Conservation (phyloP, 2,329 filamentous ascomycete species). For the Ceratocystis albifundus region DNA sequence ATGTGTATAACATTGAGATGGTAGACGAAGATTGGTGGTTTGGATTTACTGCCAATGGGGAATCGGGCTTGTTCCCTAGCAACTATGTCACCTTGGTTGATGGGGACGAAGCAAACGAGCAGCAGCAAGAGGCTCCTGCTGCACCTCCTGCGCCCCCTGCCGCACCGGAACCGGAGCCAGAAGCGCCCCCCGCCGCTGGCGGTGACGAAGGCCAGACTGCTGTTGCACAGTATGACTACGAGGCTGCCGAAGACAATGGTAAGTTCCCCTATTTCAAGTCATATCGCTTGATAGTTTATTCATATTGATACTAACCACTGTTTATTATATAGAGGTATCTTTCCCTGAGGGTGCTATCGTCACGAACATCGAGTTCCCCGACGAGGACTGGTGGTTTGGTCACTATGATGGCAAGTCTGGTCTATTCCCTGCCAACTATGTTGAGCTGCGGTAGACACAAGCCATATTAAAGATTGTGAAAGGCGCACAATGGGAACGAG, state of each 20-base stretch:
- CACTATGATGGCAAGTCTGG: constrained; percentile 68
- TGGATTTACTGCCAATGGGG: constrained; percentile 74
- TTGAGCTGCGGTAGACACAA: constrained; percentile 36
- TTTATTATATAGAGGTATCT: constrained; percentile 45
- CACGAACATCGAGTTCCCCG: constrained; percentile 79
- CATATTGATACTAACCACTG: background rate
- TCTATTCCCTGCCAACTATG: constrained; percentile 70
- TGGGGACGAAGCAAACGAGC: constrained; percentile 36
- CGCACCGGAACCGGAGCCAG: constrained; percentile 30
- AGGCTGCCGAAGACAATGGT: constrained; percentile 91
- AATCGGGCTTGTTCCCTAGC: constrained; percentile 85
- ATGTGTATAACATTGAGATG: constrained; percentile 87
- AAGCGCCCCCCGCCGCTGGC: constrained; percentile 34
- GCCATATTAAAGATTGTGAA: background rate
- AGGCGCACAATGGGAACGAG: background rate
- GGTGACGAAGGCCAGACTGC: constrained; percentile 49
- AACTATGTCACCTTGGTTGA: constrained; percentile 89
- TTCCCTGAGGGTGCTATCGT: constrained; percentile 86
- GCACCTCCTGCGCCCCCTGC: constrained; percentile 28
- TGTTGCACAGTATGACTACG: constrained; percentile 86
- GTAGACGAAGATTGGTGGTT: constrained; percentile 99
- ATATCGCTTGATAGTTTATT: background rate
- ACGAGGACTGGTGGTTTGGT: constrained; percentile 98
- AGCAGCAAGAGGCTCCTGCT: constrained; percentile 32
- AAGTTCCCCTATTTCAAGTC: constrained; percentile 26